A percentile compares a stretch with the other conserved stretches of the same genome.
phyloP scores from a whole-genome alignment of 2,329 filamentous ascomycete species.

The Davidsoniella australis region DNA sequence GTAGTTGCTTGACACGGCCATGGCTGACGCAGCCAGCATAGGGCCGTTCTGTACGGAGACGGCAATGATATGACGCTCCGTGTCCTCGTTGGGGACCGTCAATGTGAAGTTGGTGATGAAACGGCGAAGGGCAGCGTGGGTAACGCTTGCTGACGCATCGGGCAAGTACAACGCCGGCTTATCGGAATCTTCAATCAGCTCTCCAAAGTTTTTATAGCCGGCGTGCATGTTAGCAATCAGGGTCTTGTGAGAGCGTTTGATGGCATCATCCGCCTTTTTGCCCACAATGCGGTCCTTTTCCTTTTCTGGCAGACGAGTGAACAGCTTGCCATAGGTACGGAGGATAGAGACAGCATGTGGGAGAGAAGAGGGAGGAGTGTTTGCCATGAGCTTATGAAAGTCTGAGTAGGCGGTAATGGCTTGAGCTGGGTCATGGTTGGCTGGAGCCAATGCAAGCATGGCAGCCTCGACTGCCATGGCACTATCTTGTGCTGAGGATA shows the following conservation, averaged over 20 bases:
- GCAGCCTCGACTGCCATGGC: neutral
- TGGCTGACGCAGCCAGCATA: slow-evolving; percentile 30
- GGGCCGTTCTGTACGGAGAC: slow-evolving; percentile 37
- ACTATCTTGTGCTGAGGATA: too few relatives aligned
- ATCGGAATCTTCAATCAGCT: slow-evolving; percentile 18
- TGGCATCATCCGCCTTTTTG: neutral
- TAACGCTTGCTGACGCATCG: slow-evolving; percentile 17
- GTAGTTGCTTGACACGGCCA: slow-evolving; percentile 33
- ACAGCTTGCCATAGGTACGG: slow-evolving; percentile 6
- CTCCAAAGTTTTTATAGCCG: slow-evolving; percentile 24
- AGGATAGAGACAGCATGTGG: slow-evolving; percentile 7
- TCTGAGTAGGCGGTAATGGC: neutral
- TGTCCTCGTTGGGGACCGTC: slow-evolving; percentile 13
- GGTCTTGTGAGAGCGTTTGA: slow-evolving; percentile 7
- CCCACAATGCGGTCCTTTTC: slow-evolving; percentile 3
- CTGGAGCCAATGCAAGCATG: neutral
- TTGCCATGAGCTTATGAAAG: slow-evolving; percentile 1
- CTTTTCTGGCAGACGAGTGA: slow-evolving; percentile 4
- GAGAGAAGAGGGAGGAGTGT: neutral
- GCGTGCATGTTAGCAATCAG: slow-evolving; percentile 17
- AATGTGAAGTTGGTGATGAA: slow-evolving; percentile 22
- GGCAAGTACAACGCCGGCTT: slow-evolving; percentile 19
- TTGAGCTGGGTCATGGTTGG: neutral
- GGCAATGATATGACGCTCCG: slow-evolving; percentile 27
- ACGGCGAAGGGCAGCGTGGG: slow-evolving; percentile 18